A percentile compares a stretch with the other conserved stretches of the same genome.
phyloP scores from a whole-genome alignment of 805 yeast species.

The Zygosaccharomyces pseudorouxii region DNA sequence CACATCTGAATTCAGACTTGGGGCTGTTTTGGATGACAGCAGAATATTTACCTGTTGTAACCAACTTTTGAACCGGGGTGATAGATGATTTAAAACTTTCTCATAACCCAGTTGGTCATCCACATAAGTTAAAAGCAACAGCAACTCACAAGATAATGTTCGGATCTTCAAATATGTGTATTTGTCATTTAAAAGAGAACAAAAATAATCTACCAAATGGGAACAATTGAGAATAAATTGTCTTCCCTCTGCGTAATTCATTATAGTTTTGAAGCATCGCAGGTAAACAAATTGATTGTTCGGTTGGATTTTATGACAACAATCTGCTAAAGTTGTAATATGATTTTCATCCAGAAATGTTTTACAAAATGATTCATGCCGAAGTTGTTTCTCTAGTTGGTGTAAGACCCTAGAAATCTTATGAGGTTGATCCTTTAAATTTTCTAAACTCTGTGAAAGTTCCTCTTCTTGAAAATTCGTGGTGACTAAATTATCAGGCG shows the following conservation, averaged over 20 bases:
- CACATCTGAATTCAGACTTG: background rate
- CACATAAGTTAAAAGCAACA: constrained; percentile 26
- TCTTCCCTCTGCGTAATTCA: constrained; percentile 21
- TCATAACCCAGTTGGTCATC: constrained; percentile 27
- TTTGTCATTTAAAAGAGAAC: constrained; percentile 13
- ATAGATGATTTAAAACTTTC: constrained; percentile 14
- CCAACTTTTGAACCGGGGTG: constrained; percentile 15
- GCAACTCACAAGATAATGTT: constrained; percentile 23
- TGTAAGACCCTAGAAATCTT: constrained; percentile 18
- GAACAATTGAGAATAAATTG: constrained; percentile 12
- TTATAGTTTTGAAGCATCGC: constrained; percentile 27
- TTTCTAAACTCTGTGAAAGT: constrained; percentile 5
- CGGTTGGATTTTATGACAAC: constrained; percentile 4
- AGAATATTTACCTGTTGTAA: background rate
- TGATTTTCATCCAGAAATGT: constrained; percentile 19
- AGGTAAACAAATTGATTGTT: constrained; percentile 24
- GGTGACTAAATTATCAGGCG: constrained; percentile 5
- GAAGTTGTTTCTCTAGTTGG: constrained; percentile 27
- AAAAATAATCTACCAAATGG: constrained; percentile 17
- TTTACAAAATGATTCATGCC: constrained; percentile 19
- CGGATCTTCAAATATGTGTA: constrained; percentile 17
- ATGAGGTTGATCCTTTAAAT: constrained; percentile 4
- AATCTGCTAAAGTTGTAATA: constrained; percentile 13
- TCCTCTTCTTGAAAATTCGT: constrained; percentile 7
- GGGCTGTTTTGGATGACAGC: constrained; percentile 1